These are phyloP conservation scores for Agroathelia rolfsii DNA, from an alignment of 1,284 basidiomycete genomes.

Conservation along the genomic window DNA sequence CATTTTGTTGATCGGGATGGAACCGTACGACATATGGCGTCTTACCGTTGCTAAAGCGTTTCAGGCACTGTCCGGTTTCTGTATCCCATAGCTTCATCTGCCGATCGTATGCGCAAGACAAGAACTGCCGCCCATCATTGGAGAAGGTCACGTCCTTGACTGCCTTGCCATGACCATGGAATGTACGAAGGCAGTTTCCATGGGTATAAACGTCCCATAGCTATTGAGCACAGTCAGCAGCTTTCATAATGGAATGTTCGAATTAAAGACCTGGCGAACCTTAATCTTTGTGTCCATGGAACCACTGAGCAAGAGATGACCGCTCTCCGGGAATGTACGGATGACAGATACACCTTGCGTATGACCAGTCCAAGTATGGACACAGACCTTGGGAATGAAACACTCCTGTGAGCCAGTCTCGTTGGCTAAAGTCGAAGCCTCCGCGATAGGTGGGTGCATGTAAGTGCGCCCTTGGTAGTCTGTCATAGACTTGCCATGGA, in stretches of 20 bases:
- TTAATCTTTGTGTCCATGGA: slow-evolving; percentile 99
- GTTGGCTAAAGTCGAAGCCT: slow-evolving; percentile 68
- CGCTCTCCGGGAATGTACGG: slow-evolving; percentile 85
- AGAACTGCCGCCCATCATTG: slow-evolving; percentile 82
- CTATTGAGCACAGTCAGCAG: no score
- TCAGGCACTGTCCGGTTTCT: slow-evolving; percentile 93
- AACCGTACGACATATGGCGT: slow-evolving; percentile 93
- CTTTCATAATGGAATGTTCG: no score
- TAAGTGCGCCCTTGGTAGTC: slow-evolving; percentile 99
- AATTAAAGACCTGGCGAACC: slow-evolving; percentile 35
- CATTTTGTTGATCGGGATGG: slow-evolving; percentile 90
- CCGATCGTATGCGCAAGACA: slow-evolving; percentile 92
- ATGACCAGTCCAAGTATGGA: slow-evolving; percentile 98
- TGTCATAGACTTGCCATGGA: slow-evolving; percentile 94
- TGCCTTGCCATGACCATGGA: slow-evolving; percentile 93
- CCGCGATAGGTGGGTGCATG: slow-evolving; percentile 84
- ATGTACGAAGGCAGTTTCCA: slow-evolving; percentile 93
- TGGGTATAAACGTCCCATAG: slow-evolving; percentile 98
- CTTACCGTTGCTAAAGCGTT: slow-evolving; percentile 94
- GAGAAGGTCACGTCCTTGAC: slow-evolving; percentile 96
- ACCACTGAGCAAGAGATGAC: slow-evolving; percentile 86
- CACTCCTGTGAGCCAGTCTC: slow-evolving; percentile 84
- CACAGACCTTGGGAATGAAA: slow-evolving; percentile 90
- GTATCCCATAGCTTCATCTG: slow-evolving; percentile 99
- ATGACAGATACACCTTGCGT: slow-evolving; percentile 94